Evolutionary conservation across 1,139 yeast species (phyloP), one percentile per base, ranked within the genome.

Genomic region (Pichia kudriavzevii): DNA sequence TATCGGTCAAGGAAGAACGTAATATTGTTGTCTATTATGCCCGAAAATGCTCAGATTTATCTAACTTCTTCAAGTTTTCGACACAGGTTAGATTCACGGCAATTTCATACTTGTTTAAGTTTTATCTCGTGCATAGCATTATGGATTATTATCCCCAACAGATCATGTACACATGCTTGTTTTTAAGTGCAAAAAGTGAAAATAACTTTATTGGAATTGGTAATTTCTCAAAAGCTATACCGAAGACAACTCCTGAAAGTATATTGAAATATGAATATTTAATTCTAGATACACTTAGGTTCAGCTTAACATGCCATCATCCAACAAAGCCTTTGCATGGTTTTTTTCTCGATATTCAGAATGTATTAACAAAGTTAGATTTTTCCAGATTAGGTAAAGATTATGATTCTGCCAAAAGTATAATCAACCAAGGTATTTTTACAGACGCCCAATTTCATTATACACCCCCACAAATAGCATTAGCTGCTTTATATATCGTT

Each of bases 401-500:
- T 26, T 84, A 83, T 55, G 94, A 84, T 49, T 60, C 64, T 26
- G 20, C 84, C 94, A 3, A 73, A 80, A 47, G 66, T 64, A 22
- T 78, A 59, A 66, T 85, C 7, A 72, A 76, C 31, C 79, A 77
- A 14, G 70, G 82, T 0, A 57, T 87, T 32, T 62, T 82, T 29
- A 76, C 93, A 21, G 95, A 88, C 53, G 88, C 74, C 4, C 64
- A 70, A 12, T 88, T 85, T 49, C 62, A 77, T 22, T 91, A 64
- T 56, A 79, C 97, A 0, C 98, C 98, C 2, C 95, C 98, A 1
- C 98, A 91, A 50, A 82, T 91, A 25, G 95, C 97, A 0, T 63
- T 91, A 38, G 94, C 96, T 0, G 85, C 93, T 6, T 66, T 88
- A 57, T 73, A 79, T 57, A 68, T 69, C 33, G 72, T 69, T 16